Conservation (phyloP, 2,329 filamentous ascomycete genomes). For the Talaromyces pinophilus region DNA sequence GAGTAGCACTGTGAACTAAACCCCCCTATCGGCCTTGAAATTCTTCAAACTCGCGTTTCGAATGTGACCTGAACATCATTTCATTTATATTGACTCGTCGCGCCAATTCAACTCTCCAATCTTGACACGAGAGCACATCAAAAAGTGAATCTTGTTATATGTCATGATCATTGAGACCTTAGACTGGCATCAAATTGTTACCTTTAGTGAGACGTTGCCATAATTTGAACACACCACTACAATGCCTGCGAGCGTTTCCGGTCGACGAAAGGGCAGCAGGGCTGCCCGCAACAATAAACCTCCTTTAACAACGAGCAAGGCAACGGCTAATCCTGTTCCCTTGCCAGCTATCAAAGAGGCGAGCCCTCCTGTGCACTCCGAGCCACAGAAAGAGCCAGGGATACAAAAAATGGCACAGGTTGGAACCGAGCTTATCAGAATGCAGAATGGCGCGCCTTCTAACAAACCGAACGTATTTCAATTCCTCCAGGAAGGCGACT, state of each 20-base stretch:
- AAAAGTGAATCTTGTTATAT: neutral
- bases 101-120: neutral
- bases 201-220: neutral
- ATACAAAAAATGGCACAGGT: neutral
- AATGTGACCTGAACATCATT: neutral
- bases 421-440: conserved; percentile 10
- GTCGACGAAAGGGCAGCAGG: conserved; percentile 22
- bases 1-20: neutral
- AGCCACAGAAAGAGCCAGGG: conserved; percentile 6
- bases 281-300: conserved; percentile 2
- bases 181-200: conserved; percentile 1
- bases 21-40: neutral
- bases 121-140: neutral
- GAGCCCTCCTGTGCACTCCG: neutral
- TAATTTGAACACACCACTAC: neutral
- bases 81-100: neutral
- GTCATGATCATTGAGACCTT: neutral
- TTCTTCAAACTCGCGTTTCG: conserved; percentile 3
- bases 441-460: conserved; percentile 6
- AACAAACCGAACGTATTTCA: conserved; percentile 42
- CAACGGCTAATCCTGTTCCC: neutral
- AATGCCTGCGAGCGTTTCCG: conserved; percentile 20
- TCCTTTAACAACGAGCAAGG: conserved; percentile 1
- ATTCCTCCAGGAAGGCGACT: conserved; percentile 31
- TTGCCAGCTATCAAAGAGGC: conserved; percentile 2